phyloP scores from a whole-genome alignment of 1,139 yeast species.

The Hemisphaericaspora xylanilytica region DNA sequence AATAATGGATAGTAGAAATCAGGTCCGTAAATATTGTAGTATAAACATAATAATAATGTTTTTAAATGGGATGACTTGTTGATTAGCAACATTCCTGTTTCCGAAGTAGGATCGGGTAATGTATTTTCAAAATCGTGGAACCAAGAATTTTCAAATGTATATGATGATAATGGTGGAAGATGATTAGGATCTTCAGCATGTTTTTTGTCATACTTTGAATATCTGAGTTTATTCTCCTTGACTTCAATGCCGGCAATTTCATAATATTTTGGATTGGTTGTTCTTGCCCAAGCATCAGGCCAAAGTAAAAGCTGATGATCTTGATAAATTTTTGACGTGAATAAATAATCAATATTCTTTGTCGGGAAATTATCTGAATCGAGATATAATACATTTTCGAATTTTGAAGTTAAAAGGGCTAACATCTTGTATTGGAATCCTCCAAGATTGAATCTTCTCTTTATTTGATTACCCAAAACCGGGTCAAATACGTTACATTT shows the following conservation, averaged over 20 bases:
- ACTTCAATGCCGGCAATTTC: constrained; percentile 43
- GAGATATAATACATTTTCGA: constrained; percentile 57
- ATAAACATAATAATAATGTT: constrained; percentile 51
- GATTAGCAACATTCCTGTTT: constrained; percentile 60
- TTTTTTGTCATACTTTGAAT: constrained; percentile 30
- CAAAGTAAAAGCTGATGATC: constrained; percentile 47
- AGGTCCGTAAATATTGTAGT: constrained; percentile 63
- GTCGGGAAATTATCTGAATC: constrained; percentile 72
- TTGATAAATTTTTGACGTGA: constrained; percentile 36
- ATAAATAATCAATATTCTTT: constrained; percentile 51
- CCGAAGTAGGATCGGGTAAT: constrained; percentile 61
- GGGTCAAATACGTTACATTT: constrained; percentile 50
- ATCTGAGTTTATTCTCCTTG: constrained; percentile 37
- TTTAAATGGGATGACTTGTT: constrained; percentile 51
- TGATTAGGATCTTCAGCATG: constrained; percentile 22
- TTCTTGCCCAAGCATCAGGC: constrained; percentile 53
- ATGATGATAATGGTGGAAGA: constrained; percentile 29
- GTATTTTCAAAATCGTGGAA: constrained; percentile 59
- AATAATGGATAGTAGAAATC: constrained; percentile 56
- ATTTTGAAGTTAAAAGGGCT: constrained; percentile 57
- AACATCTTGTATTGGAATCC: constrained; percentile 66
- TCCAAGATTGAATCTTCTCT: constrained; percentile 34
- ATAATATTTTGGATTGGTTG: constrained; percentile 46
- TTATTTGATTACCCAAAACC: constrained; percentile 23
- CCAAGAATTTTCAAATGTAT: constrained; percentile 33